Base-by-base conservation (phyloP, 495 filamentous ascomycete genomes). In the Trichocladium antarcticum region DNA sequence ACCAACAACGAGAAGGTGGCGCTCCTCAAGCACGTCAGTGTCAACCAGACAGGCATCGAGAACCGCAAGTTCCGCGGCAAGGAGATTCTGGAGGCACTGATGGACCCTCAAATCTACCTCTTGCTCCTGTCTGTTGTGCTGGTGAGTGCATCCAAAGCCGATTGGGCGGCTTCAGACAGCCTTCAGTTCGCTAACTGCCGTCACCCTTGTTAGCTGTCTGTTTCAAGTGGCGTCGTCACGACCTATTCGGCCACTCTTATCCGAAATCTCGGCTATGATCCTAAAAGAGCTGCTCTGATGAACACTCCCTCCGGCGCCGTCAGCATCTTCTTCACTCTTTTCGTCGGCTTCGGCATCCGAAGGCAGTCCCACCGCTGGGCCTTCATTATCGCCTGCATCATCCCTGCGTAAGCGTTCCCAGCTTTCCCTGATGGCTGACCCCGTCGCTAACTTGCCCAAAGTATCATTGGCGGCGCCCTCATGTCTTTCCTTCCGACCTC, bases 171-270 rank as follows among this genome's bases (percentile, higher is more conserved):
- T n/a, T n/a, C n/a, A 17, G 7, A 28, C 14, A 45, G 6, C 3
- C 5, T 27, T n/a, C 14, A 9, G 15, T 0, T 21, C 34, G 24
- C 27, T 46, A 15, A 45, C 35, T 2, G 3, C n/a, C n/a, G 22
- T 16, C n/a, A 5, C 5, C 22, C n/a, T 42, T 3, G 15, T 28
- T 29, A 61, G 60, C 46, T 61, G 31, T 77, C 78, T 3, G 68
- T 79, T 1, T 78, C 79, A 11, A 73, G 73, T 44, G 80, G 79
- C 45, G 75, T 82, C 6, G 68, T 81, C 16, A 77, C 77, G 1
- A 79, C 74, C 11, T 82, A 80, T 54, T 82, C 79, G 9, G 61
- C 79, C 10, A 79, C 73, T 15, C 59, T 84, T 5, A 79, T 84
- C 51, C 58, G 63, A 8, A 72, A 68, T 38, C 75, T 82, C 42